Conservation (phyloP, 805 yeast species). For the Sporopachydermia quercuum region DNA sequence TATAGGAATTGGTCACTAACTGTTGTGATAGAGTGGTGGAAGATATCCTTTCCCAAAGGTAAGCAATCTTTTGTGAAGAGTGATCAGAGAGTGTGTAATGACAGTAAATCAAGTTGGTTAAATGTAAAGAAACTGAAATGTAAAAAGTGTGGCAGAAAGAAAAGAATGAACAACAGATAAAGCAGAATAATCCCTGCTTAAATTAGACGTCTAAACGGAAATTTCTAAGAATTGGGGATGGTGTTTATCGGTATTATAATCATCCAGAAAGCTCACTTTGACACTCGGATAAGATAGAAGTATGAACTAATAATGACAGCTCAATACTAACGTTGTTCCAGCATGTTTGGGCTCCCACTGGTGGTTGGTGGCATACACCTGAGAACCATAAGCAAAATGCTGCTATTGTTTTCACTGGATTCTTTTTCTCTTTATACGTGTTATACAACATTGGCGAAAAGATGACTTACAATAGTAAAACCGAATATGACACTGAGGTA, state of each 20-base stretch:
- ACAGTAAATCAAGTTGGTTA: constrained; percentile 3
- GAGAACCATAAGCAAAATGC: constrained; percentile 33
- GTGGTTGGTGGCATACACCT: constrained; percentile 45
- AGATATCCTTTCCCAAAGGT: constrained; percentile 15
- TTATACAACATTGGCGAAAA: constrained; percentile 24
- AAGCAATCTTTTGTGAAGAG: too few species aligned
- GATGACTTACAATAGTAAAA: constrained; percentile 21
- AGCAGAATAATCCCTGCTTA: constrained; percentile 13
- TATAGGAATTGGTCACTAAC: constrained; percentile 2
- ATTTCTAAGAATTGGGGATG: constrained; percentile 10
- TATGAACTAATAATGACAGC: background rate
- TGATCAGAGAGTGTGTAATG: too few species aligned
- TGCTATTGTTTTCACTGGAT: constrained; percentile 24
- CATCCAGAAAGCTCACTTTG: too few species aligned
- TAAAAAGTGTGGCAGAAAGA: constrained; percentile 2
- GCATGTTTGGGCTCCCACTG: constrained; percentile 28
- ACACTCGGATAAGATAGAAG: too few species aligned
- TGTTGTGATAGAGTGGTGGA: constrained; percentile 9
- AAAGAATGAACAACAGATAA: too few species aligned
- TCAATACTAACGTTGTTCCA: constrained; percentile 2
- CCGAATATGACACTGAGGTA: constrained; percentile 15
- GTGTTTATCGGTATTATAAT: too few species aligned
- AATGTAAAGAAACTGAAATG: constrained; percentile 3
- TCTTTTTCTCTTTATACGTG: constrained; percentile 19
- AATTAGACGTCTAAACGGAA: constrained; percentile 4